phyloP scores from a whole-genome alignment of 441 rosid species.

The Erodium trifolium region DNA sequence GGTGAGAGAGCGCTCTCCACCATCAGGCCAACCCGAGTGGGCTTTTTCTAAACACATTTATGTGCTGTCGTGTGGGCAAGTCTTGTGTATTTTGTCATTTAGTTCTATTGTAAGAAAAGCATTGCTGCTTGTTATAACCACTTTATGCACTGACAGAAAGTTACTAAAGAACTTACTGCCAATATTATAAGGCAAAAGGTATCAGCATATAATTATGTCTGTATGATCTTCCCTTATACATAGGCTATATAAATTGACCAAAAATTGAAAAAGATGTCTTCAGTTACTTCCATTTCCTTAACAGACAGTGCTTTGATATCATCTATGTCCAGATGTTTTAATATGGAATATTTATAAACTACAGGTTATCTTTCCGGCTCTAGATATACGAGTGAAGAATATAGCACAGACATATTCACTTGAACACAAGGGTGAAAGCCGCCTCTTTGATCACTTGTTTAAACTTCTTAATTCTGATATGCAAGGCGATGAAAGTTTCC shows the following conservation, averaged over 20 bases:
- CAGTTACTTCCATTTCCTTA: neutral
- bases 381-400: slow-evolving; percentile 56
- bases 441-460: slow-evolving; percentile 69
- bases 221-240: too few relatives aligned
- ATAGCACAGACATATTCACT: slow-evolving; percentile 51
- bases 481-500: slow-evolving; percentile 47
- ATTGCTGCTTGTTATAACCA: neutral
- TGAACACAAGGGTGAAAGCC: slow-evolving; percentile 80
- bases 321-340: neutral
- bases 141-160: neutral
- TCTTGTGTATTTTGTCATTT: neutral
- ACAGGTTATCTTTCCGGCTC: slow-evolving; percentile 88
- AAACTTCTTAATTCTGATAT: slow-evolving; percentile 54
- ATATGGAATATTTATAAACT: neutral
- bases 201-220: too few relatives aligned
- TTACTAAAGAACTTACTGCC: neutral
- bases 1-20: too few relatives aligned
- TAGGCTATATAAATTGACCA: too few relatives aligned
- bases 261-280: neutral
- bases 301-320: neutral
- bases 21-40: neutral
- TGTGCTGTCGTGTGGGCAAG: neutral
- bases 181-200: neutral
- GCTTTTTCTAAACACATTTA: neutral
- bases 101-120: neutral